phyloP scores from a whole-genome alignment of 1,284 basidiomycete genomes.

The Ceratobasidium theobromae region DNA sequence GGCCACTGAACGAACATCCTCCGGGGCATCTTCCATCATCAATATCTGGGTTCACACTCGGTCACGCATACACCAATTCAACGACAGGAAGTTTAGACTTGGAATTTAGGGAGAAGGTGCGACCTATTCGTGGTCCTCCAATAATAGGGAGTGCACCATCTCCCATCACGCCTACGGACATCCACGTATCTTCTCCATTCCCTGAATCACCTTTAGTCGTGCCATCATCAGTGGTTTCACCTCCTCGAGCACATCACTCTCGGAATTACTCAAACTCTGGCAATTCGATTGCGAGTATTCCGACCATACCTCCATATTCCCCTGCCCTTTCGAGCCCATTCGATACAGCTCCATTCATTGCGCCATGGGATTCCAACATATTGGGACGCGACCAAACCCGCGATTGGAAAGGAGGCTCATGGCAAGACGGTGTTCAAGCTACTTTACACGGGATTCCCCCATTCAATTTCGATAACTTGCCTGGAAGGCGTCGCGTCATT shows the following conservation, averaged over 20 bases:
- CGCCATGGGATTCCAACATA: constrained; percentile 4
- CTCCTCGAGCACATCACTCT: constrained; percentile 7
- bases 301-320: constrained; percentile 26
- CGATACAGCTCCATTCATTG: constrained; percentile 24
- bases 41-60: constrained; percentile 16
- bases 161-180: background rate
- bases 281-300: constrained; percentile 8
- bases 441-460: background rate
- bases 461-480: constrained; percentile 21
- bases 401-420: background rate
- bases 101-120: background rate
- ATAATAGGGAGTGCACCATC: background rate
- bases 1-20: constrained; percentile 1
- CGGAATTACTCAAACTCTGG: constrained; percentile 10
- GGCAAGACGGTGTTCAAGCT: background rate
- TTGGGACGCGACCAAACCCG: background rate
- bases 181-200: constrained; percentile 20
- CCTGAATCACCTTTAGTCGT: constrained; percentile 8
- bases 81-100: background rate
- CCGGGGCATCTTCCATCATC: background rate
- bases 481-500: constrained; percentile 18
- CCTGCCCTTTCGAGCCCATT: constrained; percentile 11
- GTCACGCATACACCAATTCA: constrained; percentile 20
- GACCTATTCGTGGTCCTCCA: background rate
- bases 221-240: background rate